Evolutionary conservation across 148 eudicot species (phyloP).

Genomic region (Rhododendron kiyosumense): DNA sequence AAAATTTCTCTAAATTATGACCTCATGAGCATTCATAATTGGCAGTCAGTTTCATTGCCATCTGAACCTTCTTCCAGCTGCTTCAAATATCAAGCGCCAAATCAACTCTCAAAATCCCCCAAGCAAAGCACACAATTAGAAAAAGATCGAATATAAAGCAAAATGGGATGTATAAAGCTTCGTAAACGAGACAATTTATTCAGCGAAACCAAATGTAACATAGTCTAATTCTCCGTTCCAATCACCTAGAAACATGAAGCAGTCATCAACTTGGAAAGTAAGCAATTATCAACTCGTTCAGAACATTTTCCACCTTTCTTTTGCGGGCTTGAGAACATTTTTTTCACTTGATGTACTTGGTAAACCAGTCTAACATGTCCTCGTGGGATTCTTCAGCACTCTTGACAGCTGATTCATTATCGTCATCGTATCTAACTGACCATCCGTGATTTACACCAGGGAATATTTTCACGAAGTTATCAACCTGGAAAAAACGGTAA

Average conservation of each 20-base stretch:
- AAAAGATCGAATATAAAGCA: not conserved
- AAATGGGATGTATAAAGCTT: not conserved
- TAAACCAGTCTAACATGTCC: slow-evolving; percentile 35
- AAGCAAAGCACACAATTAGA: no score
- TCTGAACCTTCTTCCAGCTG: not conserved
- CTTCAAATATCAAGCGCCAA: not conserved
- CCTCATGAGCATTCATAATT: not conserved
- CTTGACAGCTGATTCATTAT: slow-evolving; percentile 26
- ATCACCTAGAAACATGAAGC: not conserved
- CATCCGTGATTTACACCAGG: slow-evolving; percentile 41
- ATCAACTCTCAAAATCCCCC: not conserved
- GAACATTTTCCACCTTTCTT: not conserved
- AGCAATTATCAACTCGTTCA: not conserved
- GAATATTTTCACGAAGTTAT: slow-evolving; percentile 33
- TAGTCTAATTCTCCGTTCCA: not conserved
- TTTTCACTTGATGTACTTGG: slow-evolving; percentile 22
- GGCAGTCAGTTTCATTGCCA: not conserved
- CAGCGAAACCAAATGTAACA: not conserved
- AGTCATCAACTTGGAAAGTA: not conserved
- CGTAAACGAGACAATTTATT: not conserved
- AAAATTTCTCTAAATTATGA: not conserved
- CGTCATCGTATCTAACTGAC: slow-evolving; percentile 19
- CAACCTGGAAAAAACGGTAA: slow-evolving; percentile 10
- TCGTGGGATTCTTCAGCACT: slow-evolving; percentile 35
- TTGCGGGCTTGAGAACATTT: not conserved